Base-by-base conservation (phyloP, 2,329 filamentous ascomycete genomes). In the Zymoseptoria ardabiliae region DNA sequence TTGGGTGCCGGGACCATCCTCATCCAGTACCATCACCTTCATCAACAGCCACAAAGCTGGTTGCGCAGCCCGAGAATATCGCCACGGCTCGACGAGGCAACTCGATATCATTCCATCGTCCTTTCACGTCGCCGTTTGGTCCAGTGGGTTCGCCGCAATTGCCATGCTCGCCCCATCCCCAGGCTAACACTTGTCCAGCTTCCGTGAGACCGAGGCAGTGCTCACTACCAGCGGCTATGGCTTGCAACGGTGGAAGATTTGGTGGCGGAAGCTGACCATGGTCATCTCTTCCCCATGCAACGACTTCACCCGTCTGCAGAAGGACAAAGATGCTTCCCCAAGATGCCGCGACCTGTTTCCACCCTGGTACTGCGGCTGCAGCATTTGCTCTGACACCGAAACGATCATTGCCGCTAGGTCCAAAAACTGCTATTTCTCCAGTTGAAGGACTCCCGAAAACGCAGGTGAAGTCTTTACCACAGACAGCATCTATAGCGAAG, bases 101-200 rank as follows among this genome's bases (percentile, higher is more conserved):
- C 21, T 81, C 81, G 69, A 95, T 82, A 60, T 83, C 76, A 70
- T 87, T 91, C 79, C 82, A 90, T 61, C 79, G 79, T 9, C 82
- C 87, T 64, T 86, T 87, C 52, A 91, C 85, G 73, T 89, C 84
- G 54, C 84, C 85, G 62, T 81, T 77, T 19, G 81, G 77, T 62
- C 85, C 83, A 11, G 76, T 78, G 50, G 82, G 78, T 41, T 85
- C 83, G 2, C 94, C 94, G 72, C 94, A 99, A 72, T 99, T 99
- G 1, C 94, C 94, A 75, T 99, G 94, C 75, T 97, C 93, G 1
- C 91, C 92, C 94, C 94, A 99, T 20, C 94, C 94, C 91, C 93
- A 97, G 1, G 90, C 84, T 54, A 95, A 75, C 1, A 96, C 84
- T 55, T 86, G 82, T 1, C 84, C 84, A 61, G 64, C 55, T 20